phyloP scores from a whole-genome alignment of 805 yeast genomes.

The Zygoascus bituminiphila region DNA sequence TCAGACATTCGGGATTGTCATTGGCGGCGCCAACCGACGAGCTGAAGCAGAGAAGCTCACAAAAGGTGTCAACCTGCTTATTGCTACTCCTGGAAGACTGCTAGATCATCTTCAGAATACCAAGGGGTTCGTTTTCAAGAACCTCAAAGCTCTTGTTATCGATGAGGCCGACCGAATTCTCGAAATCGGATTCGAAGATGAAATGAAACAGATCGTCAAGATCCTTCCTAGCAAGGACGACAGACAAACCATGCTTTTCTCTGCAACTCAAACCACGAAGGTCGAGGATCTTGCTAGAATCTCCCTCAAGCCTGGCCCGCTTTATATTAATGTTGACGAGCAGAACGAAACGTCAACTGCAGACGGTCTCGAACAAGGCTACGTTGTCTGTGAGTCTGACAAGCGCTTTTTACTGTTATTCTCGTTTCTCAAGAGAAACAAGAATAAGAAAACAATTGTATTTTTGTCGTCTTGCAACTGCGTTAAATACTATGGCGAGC shows the following conservation, averaged over 20 bases:
- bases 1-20: slow-evolving; percentile 93
- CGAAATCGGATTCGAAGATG: slow-evolving; percentile 98
- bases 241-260: slow-evolving; percentile 93
- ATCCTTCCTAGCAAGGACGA: slow-evolving; percentile 78
- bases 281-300: slow-evolving; percentile 97
- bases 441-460: slow-evolving; percentile 81
- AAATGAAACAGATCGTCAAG: slow-evolving; percentile 93
- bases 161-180: slow-evolving; percentile 98
- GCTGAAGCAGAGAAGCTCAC: slow-evolving; percentile 92
- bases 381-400: slow-evolving; percentile 95
- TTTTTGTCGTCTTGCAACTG: slow-evolving; percentile 94
- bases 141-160: slow-evolving; percentile 84
- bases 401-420: slow-evolving; percentile 83
- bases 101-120: slow-evolving; percentile 96
- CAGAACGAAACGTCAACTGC: slow-evolving; percentile 83
- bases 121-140: slow-evolving; percentile 85
- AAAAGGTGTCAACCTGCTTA: slow-evolving; percentile 87
- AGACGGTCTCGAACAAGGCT: slow-evolving; percentile 96
- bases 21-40: slow-evolving; percentile 97
- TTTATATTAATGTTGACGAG: slow-evolving; percentile 86
- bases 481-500: slow-evolving; percentile 92
- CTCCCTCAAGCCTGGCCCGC: slow-evolving; percentile 87
- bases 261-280: slow-evolving; percentile 99
- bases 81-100: slow-evolving; percentile 97
- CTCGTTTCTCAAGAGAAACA: slow-evolving; percentile 87